Base-by-base conservation (phyloP, 495 filamentous ascomycete genomes). In the Darksidea phi region DNA sequence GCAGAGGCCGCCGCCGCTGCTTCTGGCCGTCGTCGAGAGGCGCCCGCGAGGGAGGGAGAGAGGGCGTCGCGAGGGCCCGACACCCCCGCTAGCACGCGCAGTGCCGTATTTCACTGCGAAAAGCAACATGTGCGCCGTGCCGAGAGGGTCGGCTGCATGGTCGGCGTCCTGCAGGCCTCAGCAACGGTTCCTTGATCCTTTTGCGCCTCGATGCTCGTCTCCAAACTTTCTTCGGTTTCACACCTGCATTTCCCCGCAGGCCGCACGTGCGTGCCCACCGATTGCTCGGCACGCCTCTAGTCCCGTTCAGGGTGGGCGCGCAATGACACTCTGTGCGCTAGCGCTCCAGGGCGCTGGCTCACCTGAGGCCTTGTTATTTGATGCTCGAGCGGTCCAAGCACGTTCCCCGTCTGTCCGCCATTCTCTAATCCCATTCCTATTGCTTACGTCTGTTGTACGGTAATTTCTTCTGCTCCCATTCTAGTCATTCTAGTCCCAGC, bases 221-320 rank as follows among this genome's bases (percentile, higher is more conserved):
- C 59, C 54, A 58, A 53, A 51, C 57, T 63, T 62, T 55, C 51
- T 61, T 13, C 47, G 32, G 41, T 63, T 54, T 59, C 62, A 67
- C 58, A 43, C 41, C 41, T 43, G 47, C 59, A 56, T 48, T 67
- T 67, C 60, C 64, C 64, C 64, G 59, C 58, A 67, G 63, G 37
- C 55, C 58, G 64, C 64, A 67, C 64, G 60, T 63, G 64, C 60
- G 56, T 62, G 63, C 55, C 64, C 64, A 45, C 54, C 54, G 42
- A n/a, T 42, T 23, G 25, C 45, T 56, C 45, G 59, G 49, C 47
- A 51, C 59, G 32, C 52, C 5, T 26, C 41, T 45, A 28, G 43
- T 54, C 17, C 50, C 38, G 49, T 8, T 38, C 58, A 53, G 58
- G 55, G 42, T 47, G 49, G 48, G 41, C 49, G 49, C 15, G 25